phyloP scores from a whole-genome alignment of 225 moss, liverwort and hornwort species.

The Lunularia cruciata region DNA sequence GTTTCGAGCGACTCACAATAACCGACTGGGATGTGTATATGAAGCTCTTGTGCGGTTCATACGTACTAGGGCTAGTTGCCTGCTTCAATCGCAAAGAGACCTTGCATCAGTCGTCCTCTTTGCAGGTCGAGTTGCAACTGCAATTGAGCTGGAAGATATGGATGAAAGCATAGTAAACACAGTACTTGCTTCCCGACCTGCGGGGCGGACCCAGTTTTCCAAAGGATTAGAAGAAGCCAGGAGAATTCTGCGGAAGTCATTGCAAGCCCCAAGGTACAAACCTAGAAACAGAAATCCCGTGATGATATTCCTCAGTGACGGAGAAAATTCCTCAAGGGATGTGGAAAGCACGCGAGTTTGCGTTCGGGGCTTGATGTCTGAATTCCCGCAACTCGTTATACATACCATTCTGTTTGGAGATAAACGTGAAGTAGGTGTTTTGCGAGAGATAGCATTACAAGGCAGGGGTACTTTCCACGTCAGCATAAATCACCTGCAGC shows the following conservation, averaged over 20 bases:
- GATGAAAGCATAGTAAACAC: no score
- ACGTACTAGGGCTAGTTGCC: conserved; percentile 1
- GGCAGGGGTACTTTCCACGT: not conserved
- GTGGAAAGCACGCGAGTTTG: not conserved
- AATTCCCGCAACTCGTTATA: not conserved
- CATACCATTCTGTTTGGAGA: not conserved
- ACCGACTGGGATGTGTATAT: conserved; percentile 45
- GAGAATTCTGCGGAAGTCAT: no score
- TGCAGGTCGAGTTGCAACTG: no score
- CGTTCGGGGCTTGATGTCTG: not conserved
- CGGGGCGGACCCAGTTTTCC: no score
- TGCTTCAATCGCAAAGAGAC: no score
- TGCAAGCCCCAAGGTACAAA: not conserved
- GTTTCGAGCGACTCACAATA: not conserved
- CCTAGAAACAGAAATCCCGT: not conserved
- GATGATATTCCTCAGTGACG: conserved; percentile 10
- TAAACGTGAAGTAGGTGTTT: not conserved
- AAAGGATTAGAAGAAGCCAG: no score
- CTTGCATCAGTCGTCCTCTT: no score
- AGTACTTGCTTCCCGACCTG: no score
- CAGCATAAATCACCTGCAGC: not conserved
- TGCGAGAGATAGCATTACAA: not conserved
- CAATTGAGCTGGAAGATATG: no score
- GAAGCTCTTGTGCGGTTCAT: conserved; percentile 43
- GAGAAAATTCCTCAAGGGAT: not conserved